These are phyloP conservation scores for Mimosa bimucronata DNA, from an alignment of 306 rosid genomes.

Conservation along the genomic window DNA sequence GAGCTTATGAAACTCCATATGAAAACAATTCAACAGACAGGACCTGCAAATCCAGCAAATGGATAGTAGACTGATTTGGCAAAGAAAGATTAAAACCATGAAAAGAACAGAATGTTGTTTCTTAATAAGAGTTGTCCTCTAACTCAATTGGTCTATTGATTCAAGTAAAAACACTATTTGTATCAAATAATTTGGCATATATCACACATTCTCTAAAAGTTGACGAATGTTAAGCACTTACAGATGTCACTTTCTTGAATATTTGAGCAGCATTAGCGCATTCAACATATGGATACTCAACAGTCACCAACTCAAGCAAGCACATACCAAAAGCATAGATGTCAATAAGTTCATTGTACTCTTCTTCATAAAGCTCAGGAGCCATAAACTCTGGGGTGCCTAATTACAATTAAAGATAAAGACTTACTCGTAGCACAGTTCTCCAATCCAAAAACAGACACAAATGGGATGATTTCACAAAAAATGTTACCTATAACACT, in stretches of 20 bases:
- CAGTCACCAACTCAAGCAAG: slow-evolving; percentile 87
- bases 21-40: neutral
- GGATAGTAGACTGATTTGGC: slow-evolving; percentile 14
- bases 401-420: slow-evolving; percentile 41
- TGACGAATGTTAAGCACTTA: slow-evolving; percentile 47
- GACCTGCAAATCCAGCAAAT: neutral
- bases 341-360: slow-evolving; percentile 95
- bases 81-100: slow-evolving; percentile 20
- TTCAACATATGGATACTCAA: slow-evolving; percentile 92
- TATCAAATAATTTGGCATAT: slow-evolving; percentile 29
- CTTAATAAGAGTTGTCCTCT: no score
- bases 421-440: slow-evolving; percentile 24
- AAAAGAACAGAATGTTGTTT: neutral
- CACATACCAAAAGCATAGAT: slow-evolving; percentile 99
- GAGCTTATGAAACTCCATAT: slow-evolving; percentile 26
- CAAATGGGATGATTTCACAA: slow-evolving; percentile 18
- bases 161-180: neutral
- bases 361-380: slow-evolving; percentile 97
- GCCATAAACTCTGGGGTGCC: slow-evolving; percentile 99
- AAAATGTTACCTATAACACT: slow-evolving; percentile 82
- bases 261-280: slow-evolving; percentile 99
- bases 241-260: slow-evolving; percentile 96
- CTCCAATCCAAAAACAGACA: slow-evolving; percentile 17
- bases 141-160: neutral
- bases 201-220: slow-evolving; percentile 8